Base-by-base conservation (phyloP, 1,284 basidiomycete species). In the Papiliotrema nemorosa region DNA sequence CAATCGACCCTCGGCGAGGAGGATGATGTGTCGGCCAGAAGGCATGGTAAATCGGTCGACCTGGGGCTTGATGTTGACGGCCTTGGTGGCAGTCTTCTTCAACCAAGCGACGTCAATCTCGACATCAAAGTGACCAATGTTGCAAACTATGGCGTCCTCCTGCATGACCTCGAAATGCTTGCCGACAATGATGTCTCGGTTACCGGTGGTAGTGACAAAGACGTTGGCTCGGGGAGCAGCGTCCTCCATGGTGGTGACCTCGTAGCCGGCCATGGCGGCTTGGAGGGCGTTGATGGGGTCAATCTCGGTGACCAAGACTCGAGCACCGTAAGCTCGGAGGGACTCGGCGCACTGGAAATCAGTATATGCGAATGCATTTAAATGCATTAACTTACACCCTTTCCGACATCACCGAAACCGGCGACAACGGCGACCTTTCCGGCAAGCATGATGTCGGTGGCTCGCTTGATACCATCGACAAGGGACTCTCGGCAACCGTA, bases 251-350 rank as follows among this genome's bases (percentile, higher is more conserved):
- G 91, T 93, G 60, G 87, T 87, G 59, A 99, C 94, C 78, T 99
- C 92, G 77, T 94, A 99, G 60, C 94, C 96, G 68, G 91, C 91
- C 96, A 99, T 99, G 56, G 92, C 92, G 66, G 96, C 94, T 78
- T 98, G 94, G 58, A 98, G 87, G 48, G 94, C 94, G 78, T 98
- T 98, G 86, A 98, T 98, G 64, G 94, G 96, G 79, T 98, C 94
- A 73, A 98, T 96, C 78, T 98, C 94, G 61, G 96, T 97, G 73
- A 99, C 78, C 68, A 98, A 72, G 49, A 98, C 96, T 70, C 96
- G 92, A 64, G 90, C 85, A 75, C 94, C 94, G 78, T 98, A 99
- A 33, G 92, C 89, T 58, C 86, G 84, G 70, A 99, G 86, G 37
- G 96, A 93, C 79, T 98, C 92, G 63, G 94, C 94, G 76, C 96